Percentiles rank a stretch among this genome's conserved stretches.
These are phyloP conservation scores for Citrullus mucosospermus DNA, from an alignment of 306 rosid genomes.

Conservation along the genomic window DNA sequence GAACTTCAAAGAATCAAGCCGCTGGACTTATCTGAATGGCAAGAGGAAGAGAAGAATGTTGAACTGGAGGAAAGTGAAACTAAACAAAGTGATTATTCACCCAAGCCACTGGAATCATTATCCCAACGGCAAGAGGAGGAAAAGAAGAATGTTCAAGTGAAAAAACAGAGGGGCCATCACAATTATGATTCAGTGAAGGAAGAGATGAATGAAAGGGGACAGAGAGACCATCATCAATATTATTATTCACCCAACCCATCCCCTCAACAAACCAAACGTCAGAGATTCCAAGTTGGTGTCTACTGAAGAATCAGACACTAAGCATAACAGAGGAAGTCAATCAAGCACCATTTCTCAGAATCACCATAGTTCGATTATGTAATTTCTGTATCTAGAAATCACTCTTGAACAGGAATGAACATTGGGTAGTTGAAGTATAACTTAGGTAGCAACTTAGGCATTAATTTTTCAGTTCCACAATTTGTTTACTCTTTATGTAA, in stretches of 20 bases:
- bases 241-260: background rate
- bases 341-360: no score
- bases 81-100: background rate
- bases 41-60: background rate
- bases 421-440: background rate
- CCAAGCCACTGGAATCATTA: background rate
- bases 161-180: background rate
- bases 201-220: background rate
- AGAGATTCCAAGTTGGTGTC: background rate
- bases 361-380: background rate
- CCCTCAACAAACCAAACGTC: background rate
- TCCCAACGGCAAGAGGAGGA: background rate
- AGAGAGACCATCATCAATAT: background rate
- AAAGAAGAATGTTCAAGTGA: background rate
- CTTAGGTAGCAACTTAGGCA: background rate
- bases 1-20: slow-evolving; percentile 31
- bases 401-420: background rate
- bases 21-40: background rate
- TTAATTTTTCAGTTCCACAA: background rate
- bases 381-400: background rate
- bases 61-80: background rate
- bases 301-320: background rate
- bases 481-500: background rate
- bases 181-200: background rate
- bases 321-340: no score